Conservation (phyloP, 2,329 filamentous ascomycete genomes). For the Camillea tinctor region DNA sequence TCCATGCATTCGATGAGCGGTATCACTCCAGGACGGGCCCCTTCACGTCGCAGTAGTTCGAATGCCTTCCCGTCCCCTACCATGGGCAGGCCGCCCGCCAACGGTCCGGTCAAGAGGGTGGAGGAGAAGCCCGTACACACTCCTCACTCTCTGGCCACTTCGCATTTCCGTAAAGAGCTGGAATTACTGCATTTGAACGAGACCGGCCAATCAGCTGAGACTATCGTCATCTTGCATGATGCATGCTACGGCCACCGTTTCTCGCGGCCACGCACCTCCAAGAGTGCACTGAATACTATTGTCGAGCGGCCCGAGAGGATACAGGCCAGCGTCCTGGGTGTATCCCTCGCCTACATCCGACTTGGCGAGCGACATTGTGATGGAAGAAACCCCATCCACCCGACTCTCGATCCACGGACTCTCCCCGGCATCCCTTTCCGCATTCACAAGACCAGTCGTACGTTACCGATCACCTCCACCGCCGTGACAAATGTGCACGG, state of each 20-base stretch:
- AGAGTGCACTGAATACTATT: constrained; percentile 71
- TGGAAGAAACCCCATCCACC: constrained; percentile 66
- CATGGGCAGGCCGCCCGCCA: constrained; percentile 36
- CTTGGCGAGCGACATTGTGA: constrained; percentile 77
- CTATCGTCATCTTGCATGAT: constrained; percentile 86
- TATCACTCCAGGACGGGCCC: constrained; percentile 35
- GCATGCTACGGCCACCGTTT: constrained; percentile 93
- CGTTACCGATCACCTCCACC: constrained; percentile 67
- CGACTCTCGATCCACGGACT: constrained; percentile 53
- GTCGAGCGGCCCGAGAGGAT: constrained; percentile 93
- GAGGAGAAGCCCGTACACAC: constrained; percentile 44
- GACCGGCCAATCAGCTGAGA: constrained; percentile 50
- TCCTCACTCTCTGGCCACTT: constrained; percentile 58
- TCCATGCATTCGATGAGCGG: constrained; percentile 53
- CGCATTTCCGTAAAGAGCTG: constrained; percentile 70
- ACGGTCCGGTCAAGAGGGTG: constrained; percentile 26
- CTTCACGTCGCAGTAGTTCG: constrained; percentile 50
- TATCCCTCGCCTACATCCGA: constrained; percentile 87
- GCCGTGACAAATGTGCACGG: constrained; percentile 92
- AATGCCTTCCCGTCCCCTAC: constrained; percentile 45
- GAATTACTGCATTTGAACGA: constrained; percentile 54
- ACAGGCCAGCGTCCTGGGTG: constrained; percentile 76
- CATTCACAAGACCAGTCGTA: constrained; percentile 77
- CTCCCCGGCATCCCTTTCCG: constrained; percentile 71
- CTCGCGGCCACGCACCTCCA: constrained; percentile 76